Evolutionary conservation across 177 flowering plant genomes (phyloP).

Genomic region (Vitis hybrid): DNA sequence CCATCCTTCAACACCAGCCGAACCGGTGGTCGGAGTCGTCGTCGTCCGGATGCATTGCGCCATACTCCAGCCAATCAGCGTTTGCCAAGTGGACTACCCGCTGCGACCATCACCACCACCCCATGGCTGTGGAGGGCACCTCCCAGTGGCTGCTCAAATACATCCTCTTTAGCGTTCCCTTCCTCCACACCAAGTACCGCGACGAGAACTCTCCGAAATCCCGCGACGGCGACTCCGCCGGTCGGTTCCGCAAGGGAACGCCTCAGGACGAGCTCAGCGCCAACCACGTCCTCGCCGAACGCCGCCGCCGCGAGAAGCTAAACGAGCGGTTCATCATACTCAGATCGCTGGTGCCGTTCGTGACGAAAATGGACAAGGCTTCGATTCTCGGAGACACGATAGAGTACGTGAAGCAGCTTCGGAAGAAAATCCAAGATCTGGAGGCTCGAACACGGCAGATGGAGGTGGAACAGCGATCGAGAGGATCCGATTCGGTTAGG

Average conservation of each 20-base stretch:
- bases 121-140: constrained; percentile 27
- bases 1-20: constrained; percentile 57
- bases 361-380: constrained; percentile 97
- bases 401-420: constrained; percentile 85
- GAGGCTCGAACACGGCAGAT: constrained; percentile 43
- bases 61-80: constrained; percentile 47
- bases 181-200: constrained; percentile 51
- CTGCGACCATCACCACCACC: constrained; percentile 27
- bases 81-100: constrained; percentile 53
- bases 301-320: constrained; percentile 85
- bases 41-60: constrained; percentile 18
- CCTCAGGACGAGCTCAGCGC: constrained; percentile 80
- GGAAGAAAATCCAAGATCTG: constrained; percentile 69
- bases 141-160: constrained; percentile 80
- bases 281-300: constrained; percentile 83
- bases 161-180: constrained; percentile 71
- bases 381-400: constrained; percentile 93
- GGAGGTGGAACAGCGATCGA: constrained; percentile 37
- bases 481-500: constrained; percentile 12
- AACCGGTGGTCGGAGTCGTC: constrained; percentile 36
- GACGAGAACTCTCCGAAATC: constrained; percentile 48
- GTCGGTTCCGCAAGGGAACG: constrained; percentile 32
- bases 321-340: constrained; percentile 80
- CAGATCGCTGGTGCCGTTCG: constrained; percentile 84
- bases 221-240: constrained; percentile 25